Conservation (phyloP, 345 rosid genomes). For the Citrus trifoliata region DNA sequence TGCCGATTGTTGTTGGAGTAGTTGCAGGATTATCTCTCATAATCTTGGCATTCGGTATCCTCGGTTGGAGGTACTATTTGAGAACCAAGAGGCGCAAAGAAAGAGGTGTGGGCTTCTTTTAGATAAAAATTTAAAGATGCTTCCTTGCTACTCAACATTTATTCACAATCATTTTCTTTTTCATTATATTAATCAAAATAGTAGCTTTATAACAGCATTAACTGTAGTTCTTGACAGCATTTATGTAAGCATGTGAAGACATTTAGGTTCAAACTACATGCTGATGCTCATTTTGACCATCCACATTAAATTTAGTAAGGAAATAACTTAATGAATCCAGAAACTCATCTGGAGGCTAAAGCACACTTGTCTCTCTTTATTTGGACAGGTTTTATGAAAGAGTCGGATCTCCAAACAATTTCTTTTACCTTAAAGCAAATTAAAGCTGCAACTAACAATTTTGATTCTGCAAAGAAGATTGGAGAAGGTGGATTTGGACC, state of each 20-base stretch:
- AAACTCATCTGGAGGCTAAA: background rate
- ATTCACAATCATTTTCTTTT: background rate
- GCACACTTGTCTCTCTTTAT: background rate
- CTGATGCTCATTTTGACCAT: background rate
- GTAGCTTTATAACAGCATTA: background rate
- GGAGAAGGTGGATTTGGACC: constrained; percentile 49
- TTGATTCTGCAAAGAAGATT: constrained; percentile 29
- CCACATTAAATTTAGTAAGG: background rate
- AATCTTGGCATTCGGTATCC: constrained; percentile 19
- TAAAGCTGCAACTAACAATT: constrained; percentile 33
- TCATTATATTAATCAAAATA: no score
- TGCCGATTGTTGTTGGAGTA: constrained; percentile 22
- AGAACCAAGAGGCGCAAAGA: constrained; percentile 7
- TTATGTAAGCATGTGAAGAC: background rate
- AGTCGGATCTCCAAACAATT: constrained; percentile 38
- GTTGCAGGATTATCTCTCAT: constrained; percentile 24
- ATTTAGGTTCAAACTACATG: background rate
- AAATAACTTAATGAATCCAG: background rate
- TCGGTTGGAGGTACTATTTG: constrained; percentile 34
- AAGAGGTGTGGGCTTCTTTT: constrained; percentile 20
- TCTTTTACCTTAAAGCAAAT: constrained; percentile 34
- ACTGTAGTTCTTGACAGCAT: background rate
- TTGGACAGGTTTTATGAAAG: constrained; percentile 15
- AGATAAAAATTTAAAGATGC: background rate
- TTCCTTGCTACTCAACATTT: background rate